Base-by-base conservation (phyloP, 306 rosid species). In the Glycine tomentella region DNA sequence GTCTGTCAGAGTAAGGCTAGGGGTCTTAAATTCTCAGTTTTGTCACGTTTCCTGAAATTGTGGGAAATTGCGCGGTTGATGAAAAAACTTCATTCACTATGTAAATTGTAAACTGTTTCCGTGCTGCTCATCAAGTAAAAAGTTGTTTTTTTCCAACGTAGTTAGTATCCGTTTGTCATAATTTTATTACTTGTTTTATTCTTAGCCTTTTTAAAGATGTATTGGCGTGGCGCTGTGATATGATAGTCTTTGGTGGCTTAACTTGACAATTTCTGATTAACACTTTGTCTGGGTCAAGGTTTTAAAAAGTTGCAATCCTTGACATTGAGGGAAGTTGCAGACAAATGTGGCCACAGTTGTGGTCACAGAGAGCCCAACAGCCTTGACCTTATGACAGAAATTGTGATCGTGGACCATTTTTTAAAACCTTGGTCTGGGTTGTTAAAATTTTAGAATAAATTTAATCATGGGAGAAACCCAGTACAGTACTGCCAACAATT, bases 401-500 rank as follows among this genome's bases (percentile, higher is more conserved):
- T 13, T 62, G 42, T 59, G 68, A 9, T 5, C 0, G 44, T 11
- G 16, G 45, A 33, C 45, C 3, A 4, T 10, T 62, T 62, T 62
- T 33, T 7, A 25, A 59, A 20, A 59, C 66, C 66, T 59, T 59
- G 40, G 45, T 33, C 16, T 33, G 9, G 67, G n/a, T 61, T 61
- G 68, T 75, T 62, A 5, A 59, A 46, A 11, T 65, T 69, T 66
- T 14, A 58, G 25, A 58, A 42, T 78, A 77, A 33, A 12, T 72
- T 51, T 57, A 55, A 40, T 57, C 36, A 11, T 71, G 45, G 58
- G 15, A 50, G 72, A 65, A 20, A 40, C 9, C 36, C 2, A 9
- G 17, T 16, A 44, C 44, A 4, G 44, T 38, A 36, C 44, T n/a
- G 11, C 55, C 25, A 71, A 58, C 42, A 64, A 66, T 17, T 57